Base-by-base conservation (phyloP, 75 land plant species). In the Cupressus sempervirens region DNA sequence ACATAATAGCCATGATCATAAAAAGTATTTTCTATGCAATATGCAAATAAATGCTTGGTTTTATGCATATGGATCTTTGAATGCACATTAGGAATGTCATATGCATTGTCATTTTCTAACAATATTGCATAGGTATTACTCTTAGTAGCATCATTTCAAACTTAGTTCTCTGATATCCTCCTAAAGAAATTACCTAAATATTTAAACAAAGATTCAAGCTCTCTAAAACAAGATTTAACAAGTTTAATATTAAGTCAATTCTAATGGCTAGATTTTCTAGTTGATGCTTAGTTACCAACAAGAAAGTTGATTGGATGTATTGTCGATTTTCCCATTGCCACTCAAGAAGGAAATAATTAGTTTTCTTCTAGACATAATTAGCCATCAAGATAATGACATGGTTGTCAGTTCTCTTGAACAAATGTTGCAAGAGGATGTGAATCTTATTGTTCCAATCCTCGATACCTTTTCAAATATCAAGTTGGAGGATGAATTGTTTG, bases 271-370 rank as follows among this genome's bases (percentile, higher is more conserved):
- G 95, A 97, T 83, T 97, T 94, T 80, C 88, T 97, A 41, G 94
- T 94, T 1, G 96, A 95, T 84, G 81, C 91, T 26, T 73, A 90
- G 54, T 88, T 84, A 45, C 87, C 95, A 72, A 83, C 93, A 29
- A 91, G 90, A 18, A 97, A 95, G 82, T 81, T 97, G 84, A n/a
- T 83, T 95, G 90, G 93, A 95, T 86, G 93, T 95, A 2, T 86
- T 97, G 56, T 91, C 93, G 14, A 94, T 97, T 40, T 90, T 92
- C 80, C 98, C 98, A 12, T 65, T 84, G 43, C 83, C 84, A 82
- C 65, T 97, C 7, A 95, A 97, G 90, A 94, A 94, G 88, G 99
- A 97, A 88, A 95, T 97, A 34, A 93, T 95, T 86, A 89, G 92
- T 1, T 94, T 93, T 20, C 88, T 97, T 50, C 99, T 97, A 1